These are phyloP conservation scores for Cyclotella baltica DNA, from an alignment of 108 stramenopile species.

Conservation along the genomic window DNA sequence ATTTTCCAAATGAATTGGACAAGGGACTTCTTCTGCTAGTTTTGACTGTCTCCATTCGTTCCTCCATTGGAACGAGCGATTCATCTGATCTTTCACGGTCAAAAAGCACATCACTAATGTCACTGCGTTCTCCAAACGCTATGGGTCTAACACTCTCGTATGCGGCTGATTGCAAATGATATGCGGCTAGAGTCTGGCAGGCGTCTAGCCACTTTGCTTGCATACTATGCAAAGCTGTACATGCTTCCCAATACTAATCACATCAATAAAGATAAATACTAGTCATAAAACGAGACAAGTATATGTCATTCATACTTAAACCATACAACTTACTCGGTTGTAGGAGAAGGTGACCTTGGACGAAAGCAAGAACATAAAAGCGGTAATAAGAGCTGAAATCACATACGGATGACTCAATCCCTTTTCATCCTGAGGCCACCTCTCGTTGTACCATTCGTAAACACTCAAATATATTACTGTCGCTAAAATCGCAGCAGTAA, in stretches of 20 bases:
- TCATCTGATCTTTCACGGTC: constrained; percentile 35
- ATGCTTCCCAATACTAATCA: constrained; percentile 74
- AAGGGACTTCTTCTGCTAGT: background rate
- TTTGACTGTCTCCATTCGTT: constrained; percentile 17
- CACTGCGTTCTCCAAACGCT: constrained; percentile 69
- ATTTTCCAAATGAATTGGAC: background rate
- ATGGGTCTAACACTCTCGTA: constrained; percentile 66
- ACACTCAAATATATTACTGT: constrained; percentile 11
- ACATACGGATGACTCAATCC: constrained; percentile 69
- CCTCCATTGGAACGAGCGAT: background rate
- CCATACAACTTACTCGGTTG: constrained; percentile 6
- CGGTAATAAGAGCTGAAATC: constrained; percentile 63
- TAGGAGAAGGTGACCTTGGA: constrained; percentile 66
- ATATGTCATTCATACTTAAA: background rate
- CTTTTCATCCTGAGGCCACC: background rate
- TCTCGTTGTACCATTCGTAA: background rate
- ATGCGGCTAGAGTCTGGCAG: constrained; percentile 68
- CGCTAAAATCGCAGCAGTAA: background rate
- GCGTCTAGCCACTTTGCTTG: constrained; percentile 79
- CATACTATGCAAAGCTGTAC: constrained; percentile 73
- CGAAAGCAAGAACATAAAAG: constrained; percentile 72
- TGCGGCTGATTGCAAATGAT: constrained; percentile 64
- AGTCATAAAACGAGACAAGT: constrained; percentile 1
- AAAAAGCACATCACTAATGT: constrained; percentile 32
- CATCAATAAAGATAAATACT: constrained; percentile 1